A percentile compares a stretch with the other conserved stretches of the same genome.
phyloP scores from a whole-genome alignment of 441 rosid genomes.

The Metrosideros polymorpha region DNA sequence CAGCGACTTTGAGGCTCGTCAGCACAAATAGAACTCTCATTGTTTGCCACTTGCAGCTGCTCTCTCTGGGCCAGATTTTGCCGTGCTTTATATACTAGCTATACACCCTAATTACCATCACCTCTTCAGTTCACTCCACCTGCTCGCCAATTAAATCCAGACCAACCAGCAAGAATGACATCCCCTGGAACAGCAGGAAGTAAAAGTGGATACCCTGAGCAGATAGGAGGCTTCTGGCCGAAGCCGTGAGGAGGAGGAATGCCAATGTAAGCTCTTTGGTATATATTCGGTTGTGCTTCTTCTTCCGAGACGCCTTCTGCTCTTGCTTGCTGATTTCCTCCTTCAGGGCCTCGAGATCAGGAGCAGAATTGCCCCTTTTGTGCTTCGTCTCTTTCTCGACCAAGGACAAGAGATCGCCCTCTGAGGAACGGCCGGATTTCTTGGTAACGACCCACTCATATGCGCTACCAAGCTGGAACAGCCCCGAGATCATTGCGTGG shows the following conservation, averaged over 20 bases:
- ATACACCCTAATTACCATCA: not conserved
- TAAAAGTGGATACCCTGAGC: conserved; percentile 14
- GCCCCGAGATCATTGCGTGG: conserved; percentile 9
- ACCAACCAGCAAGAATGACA: conserved; percentile 13
- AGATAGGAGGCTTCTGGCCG: conserved; percentile 6
- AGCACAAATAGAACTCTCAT: not conserved
- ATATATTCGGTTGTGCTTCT: conserved; percentile 9
- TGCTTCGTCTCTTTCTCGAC: not conserved
- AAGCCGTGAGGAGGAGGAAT: conserved; percentile 7
- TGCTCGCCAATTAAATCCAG: conserved; percentile 13
- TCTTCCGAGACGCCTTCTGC: not conserved
- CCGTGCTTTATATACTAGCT: not conserved
- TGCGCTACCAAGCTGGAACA: conserved; percentile 4
- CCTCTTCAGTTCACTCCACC: conserved; percentile 2
- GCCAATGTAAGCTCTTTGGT: conserved; percentile 8
- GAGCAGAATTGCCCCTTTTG: conserved; percentile 2
- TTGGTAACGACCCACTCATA: conserved; percentile 8
- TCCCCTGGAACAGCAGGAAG: conserved; percentile 15
- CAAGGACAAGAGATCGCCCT: conserved; percentile 1
- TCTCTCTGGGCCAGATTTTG: not conserved
- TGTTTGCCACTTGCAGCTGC: not conserved
- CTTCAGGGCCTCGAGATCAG: not conserved
- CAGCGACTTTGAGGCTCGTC: not conserved
- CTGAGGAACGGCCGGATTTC: conserved; percentile 7
- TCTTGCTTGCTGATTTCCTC: not conserved